A percentile compares a stretch with the other conserved stretches of the same genome.
These are phyloP conservation scores for Odontarrhena argentea DNA, from an alignment of 345 rosid species.

Conservation along the genomic window DNA sequence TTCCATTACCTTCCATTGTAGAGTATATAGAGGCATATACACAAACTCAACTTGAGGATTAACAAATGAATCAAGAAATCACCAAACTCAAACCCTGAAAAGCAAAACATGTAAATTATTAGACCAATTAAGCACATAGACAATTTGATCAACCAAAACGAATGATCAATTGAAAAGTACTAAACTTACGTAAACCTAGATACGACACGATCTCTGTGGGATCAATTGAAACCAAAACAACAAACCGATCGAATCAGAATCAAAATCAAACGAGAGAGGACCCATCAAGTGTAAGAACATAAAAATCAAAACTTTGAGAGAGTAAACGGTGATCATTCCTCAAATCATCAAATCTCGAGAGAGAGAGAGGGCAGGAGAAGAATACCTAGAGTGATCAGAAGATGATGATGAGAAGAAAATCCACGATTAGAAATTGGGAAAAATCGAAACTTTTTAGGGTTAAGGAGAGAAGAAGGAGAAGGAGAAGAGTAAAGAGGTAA, in stretches of 20 bases:
- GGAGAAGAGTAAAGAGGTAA: slow-evolving; percentile 44
- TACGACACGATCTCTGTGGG: slow-evolving; percentile 2
- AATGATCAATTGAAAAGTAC: not conserved
- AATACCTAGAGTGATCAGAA: slow-evolving; percentile 14
- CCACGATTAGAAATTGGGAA: slow-evolving; percentile 1
- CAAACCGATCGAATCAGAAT: slow-evolving; percentile 6
- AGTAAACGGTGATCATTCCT: slow-evolving; percentile 2
- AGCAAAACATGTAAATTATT: slow-evolving; percentile 12
- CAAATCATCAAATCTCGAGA: not conserved
- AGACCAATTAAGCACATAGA: slow-evolving; percentile 18
- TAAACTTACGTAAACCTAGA: not conserved
- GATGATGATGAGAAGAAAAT: slow-evolving; percentile 26
- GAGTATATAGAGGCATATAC: slow-evolving; percentile 20
- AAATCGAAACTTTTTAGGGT: slow-evolving; percentile 39
- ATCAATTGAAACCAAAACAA: slow-evolving; percentile 17
- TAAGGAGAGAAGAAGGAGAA: slow-evolving; percentile 36
- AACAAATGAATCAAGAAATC: not conserved
- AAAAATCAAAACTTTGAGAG: slow-evolving; percentile 11
- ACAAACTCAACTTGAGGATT: not conserved
- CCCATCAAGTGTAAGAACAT: slow-evolving; percentile 14
- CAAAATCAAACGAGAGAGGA: slow-evolving; percentile 8
- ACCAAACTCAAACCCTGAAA: slow-evolving; percentile 19
- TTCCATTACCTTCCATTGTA: slow-evolving; percentile 57
- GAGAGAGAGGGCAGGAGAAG: slow-evolving; percentile 41
- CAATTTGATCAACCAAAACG: slow-evolving; percentile 7